Conservation (phyloP, 192 early-diverging fungal genomes). For the Geranomyces variabilis region DNA sequence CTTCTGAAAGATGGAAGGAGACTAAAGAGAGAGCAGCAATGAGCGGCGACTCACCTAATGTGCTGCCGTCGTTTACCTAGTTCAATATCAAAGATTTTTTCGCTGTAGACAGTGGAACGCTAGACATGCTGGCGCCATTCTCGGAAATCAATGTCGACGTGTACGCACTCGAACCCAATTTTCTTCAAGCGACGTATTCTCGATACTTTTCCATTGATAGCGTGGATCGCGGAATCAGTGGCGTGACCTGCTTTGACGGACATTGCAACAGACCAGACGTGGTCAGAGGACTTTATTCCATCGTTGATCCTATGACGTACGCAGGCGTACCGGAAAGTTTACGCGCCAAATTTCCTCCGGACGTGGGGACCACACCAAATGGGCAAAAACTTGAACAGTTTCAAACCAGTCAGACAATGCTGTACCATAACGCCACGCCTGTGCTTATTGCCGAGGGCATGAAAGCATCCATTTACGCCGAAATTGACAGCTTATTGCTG, state of each 20-base stretch:
- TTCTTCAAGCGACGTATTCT: conserved; percentile 9
- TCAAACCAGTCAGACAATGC: neutral
- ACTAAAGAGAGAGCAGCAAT: neutral
- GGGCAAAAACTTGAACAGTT: neutral
- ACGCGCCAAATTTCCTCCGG: neutral
- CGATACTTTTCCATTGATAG: conserved; percentile 11
- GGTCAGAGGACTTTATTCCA: neutral
- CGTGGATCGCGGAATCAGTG: neutral
- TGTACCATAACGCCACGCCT: conserved; percentile 15
- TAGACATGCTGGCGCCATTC: conserved; percentile 1
- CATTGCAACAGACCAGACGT: conserved; percentile 10
- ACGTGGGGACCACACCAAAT: neutral
- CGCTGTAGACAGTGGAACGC: neutral
- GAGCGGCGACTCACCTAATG: too few species aligned
- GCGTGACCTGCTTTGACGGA: neutral
- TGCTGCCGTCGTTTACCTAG: neutral
- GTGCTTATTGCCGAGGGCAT: conserved; percentile 18
- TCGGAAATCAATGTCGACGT: neutral
- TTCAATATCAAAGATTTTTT: conserved; percentile 1
- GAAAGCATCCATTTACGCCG: neutral
- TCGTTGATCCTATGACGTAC: conserved; percentile 8
- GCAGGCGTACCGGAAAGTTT: neutral
- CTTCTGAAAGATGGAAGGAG: too few species aligned
- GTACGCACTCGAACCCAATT: conserved; percentile 31
- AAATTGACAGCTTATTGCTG: neutral